Base-by-base conservation (phyloP, 495 filamentous ascomycete genomes). In the Penicillium paradoxum region DNA sequence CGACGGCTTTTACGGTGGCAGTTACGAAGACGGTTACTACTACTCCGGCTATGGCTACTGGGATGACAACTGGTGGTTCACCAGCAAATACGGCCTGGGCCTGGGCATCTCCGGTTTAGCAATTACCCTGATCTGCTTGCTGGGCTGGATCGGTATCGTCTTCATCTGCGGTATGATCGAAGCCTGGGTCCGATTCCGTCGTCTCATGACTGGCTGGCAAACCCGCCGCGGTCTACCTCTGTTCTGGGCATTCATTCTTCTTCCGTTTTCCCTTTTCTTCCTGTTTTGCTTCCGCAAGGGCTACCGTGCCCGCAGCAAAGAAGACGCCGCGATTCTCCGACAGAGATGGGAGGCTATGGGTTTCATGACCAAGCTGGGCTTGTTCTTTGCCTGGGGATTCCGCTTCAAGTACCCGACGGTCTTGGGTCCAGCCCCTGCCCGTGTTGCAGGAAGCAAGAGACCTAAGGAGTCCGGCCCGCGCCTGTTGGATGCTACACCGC, bases 351-450 rank as follows among this genome's bases (percentile, higher is more conserved):
- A 70, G 2, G 62, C 59, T 1, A 70, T 76, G 55, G 33, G 60
- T 24, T 55, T 60, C 36, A 57, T 70, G 38, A 65, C 56, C 1
- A 70, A 72, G 46, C 62, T 78, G 18, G 60, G 62, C 45, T 61
- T 76, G n/a, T 82, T 74, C 69, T 69, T 75, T 45, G 62, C 70
- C 37, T 77, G 73, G 69, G 79, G 77, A 0, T 80, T 82, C 64
- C 58, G 73, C 2, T 74, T 69, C 54, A 58, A 66, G 32, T 82
- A 82, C 56, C 79, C 70, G 25, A 46, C 59, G 21, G 57, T 71
- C 17, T 58, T 73, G 14, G 70, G 70, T 6, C 64, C 65, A 0
- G 63, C 68, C 0, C 69, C 69, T 13, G 47, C 64, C 6, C 51
- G 54, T 5, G 70, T 67, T 1, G 51, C 56, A 51, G 46, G 49